Evolutionary conservation across 2,329 filamentous ascomycete species (phyloP).

Genomic region (Alternaria consortialis): DNA sequence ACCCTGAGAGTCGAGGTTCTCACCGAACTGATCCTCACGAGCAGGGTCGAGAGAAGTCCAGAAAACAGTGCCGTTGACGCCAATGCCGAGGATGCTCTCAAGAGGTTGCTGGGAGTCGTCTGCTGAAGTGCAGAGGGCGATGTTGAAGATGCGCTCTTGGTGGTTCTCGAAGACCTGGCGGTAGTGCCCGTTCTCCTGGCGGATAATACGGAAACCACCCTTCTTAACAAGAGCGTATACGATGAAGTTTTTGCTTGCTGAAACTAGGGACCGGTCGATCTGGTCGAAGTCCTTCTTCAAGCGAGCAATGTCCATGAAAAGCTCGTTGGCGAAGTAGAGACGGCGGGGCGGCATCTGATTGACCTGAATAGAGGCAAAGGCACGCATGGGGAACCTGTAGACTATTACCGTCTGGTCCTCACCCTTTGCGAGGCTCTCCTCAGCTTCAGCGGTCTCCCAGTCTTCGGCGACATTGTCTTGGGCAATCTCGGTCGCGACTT

Average conservation of each 20-base stretch:
- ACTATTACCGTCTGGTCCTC: conserved; percentile 77
- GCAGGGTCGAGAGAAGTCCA: conserved; percentile 75
- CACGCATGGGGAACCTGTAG: conserved; percentile 95
- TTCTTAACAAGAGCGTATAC: conserved; percentile 94
- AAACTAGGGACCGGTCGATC: conserved; percentile 90
- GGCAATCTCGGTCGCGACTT: conserved; percentile 65
- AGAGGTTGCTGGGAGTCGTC: conserved; percentile 55
- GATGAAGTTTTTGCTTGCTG: conserved; percentile 90
- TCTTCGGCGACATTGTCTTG: conserved; percentile 75
- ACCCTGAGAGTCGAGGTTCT: conserved; percentile 84
- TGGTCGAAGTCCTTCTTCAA: conserved; percentile 99
- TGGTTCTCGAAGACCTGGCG: conserved; percentile 91
- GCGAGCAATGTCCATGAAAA: conserved; percentile 89
- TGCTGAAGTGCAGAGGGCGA: conserved; percentile 77
- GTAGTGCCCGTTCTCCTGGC: conserved; percentile 91
- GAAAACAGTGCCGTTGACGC: conserved; percentile 95
- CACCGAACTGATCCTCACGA: conserved; percentile 68
- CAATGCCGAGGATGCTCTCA: conserved; percentile 89
- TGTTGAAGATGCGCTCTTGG: conserved; percentile 93
- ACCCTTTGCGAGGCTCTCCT: conserved; percentile 73
- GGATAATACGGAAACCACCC: conserved; percentile 89
- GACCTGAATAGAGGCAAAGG: conserved; percentile 90
- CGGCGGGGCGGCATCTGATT: conserved; percentile 62
- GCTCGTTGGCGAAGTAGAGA: conserved; percentile 76
- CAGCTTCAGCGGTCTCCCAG: conserved; percentile 87